Conservation (phyloP, 192 early-diverging fungal genomes). For the Dissophora ornata region DNA sequence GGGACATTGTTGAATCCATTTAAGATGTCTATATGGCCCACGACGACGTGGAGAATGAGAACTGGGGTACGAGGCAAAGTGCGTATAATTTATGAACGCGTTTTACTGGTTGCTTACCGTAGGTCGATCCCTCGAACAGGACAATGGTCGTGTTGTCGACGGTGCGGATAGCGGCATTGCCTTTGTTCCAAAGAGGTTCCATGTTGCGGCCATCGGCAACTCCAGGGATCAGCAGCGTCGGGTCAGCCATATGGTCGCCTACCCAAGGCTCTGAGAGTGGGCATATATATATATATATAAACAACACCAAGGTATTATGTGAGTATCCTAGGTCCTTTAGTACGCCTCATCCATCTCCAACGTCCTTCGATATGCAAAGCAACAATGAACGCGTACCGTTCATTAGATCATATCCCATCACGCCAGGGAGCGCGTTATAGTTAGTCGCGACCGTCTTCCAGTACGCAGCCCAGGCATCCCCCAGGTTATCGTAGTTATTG, state of each 20-base stretch:
- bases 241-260: conserved; percentile 57
- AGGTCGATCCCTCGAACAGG: conserved; percentile 68
- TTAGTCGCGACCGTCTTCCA: conserved; percentile 67
- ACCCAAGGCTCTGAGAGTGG: conserved; percentile 65
- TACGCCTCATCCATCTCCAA: too few relatives aligned
- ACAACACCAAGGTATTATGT: too few relatives aligned
- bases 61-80: too few relatives aligned
- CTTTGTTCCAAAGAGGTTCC: conserved; percentile 64
- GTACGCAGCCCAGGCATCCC: conserved; percentile 66
- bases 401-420: conserved; percentile 74
- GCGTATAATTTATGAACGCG: too few relatives aligned
- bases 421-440: conserved; percentile 58
- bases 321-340: too few relatives aligned
- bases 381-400: conserved; percentile 47
- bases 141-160: conserved; percentile 65
- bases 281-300: not conserved
- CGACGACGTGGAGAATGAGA: too few relatives aligned
- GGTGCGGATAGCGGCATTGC: conserved; percentile 59
- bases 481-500: conserved; percentile 63
- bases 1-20: conserved; percentile 62
- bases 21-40: conserved; percentile 23
- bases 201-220: conserved; percentile 57
- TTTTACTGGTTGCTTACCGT: too few relatives aligned
- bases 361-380: too few relatives aligned
- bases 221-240: conserved; percentile 58